phyloP scores from a whole-genome alignment of 192 early-diverging fungal genomes.

The Helicostylum pulchrum region DNA sequence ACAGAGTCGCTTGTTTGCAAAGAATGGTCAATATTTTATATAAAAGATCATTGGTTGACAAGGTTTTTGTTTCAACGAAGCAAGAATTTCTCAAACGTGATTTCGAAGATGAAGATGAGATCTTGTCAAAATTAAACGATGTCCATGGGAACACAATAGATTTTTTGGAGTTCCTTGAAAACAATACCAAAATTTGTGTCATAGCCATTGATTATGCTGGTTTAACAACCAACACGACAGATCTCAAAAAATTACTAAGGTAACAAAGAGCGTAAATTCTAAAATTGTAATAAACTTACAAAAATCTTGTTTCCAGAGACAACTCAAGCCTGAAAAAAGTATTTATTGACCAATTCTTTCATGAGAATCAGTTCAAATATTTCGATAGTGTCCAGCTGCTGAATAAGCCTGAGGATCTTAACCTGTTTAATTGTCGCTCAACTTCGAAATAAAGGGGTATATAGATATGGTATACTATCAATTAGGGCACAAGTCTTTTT shows the following conservation, averaged over 20 bases:
- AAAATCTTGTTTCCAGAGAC: not conserved
- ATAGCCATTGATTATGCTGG: not conserved
- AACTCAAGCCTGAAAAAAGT: not conserved
- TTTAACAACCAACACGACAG: not conserved
- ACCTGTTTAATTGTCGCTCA: not conserved
- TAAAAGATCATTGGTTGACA: too few relatives aligned
- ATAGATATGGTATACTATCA: not conserved
- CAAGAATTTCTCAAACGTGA: not conserved
- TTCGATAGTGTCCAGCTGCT: not conserved
- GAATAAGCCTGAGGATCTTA: not conserved
- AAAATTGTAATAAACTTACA: too few relatives aligned
- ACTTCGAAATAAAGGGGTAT: not conserved
- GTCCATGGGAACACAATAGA: not conserved
- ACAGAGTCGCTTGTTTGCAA: not conserved
- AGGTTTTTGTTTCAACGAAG: too few relatives aligned
- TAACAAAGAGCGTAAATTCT: too few relatives aligned
- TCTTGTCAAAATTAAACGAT: too few relatives aligned
- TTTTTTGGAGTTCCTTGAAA: not conserved
- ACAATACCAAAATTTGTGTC: not conserved
- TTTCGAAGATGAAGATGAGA: not conserved
- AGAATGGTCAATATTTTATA: not conserved
- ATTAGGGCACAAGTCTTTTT: not conserved
- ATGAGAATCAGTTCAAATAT: not conserved
- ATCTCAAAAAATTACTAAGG: not conserved
- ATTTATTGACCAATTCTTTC: not conserved